These are phyloP conservation scores for Taxawa tesnikishii DNA, from an alignment of 2,329 filamentous ascomycete species.

Conservation along the genomic window DNA sequence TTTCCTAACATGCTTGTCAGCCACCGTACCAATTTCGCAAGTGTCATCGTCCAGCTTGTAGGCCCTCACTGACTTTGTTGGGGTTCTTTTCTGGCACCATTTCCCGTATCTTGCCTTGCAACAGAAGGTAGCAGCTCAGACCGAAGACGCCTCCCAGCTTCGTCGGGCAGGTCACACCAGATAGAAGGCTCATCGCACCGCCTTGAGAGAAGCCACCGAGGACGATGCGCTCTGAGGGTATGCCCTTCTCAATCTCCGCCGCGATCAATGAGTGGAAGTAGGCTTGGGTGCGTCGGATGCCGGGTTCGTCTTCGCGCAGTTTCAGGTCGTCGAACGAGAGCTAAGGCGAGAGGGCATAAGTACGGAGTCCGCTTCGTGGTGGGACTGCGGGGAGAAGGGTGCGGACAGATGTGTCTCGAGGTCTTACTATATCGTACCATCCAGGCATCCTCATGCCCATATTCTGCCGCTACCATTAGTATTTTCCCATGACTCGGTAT, in stretches of 20 bases:
- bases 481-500: too few species aligned
- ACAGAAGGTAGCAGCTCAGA: conserved; percentile 67
- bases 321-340: conserved; percentile 33
- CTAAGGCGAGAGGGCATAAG: conserved; percentile 11
- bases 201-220: conserved; percentile 80
- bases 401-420: conserved; percentile 20
- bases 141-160: conserved; percentile 84
- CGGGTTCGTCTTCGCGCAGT: conserved; percentile 52
- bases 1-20: conserved; percentile 47
- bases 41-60: neutral
- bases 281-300: conserved; percentile 59
- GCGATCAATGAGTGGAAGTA: conserved; percentile 74
- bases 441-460: conserved; percentile 70
- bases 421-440: conserved; percentile 69
- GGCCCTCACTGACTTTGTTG: conserved; percentile 14
- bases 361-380: neutral
- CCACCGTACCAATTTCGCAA: conserved; percentile 6
- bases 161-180: conserved; percentile 59
- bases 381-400: conserved; percentile 1
- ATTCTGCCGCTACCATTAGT: too few species aligned
- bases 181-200: conserved; percentile 73
- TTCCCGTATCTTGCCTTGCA: conserved; percentile 52
- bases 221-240: conserved; percentile 71
- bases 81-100: conserved; percentile 38
- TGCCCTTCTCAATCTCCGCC: conserved; percentile 66